Evolutionary conservation across 768 basidiomycete species (phyloP), one percentile per base, ranked within the genome.

Genomic region (Boletus barrowsii): DNA sequence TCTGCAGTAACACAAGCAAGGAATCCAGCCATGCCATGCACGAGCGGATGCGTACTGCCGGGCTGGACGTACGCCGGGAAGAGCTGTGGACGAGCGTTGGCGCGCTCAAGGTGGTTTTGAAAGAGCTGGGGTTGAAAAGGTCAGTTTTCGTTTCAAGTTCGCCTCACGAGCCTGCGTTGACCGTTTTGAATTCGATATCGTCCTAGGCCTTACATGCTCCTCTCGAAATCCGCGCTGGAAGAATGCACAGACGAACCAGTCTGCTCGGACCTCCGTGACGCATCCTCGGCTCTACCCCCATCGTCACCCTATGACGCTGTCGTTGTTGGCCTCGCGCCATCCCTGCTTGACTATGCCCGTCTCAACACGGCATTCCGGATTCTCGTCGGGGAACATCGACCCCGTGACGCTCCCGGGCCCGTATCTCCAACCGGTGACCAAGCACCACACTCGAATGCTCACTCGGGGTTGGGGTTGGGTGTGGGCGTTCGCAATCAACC

Each of bases 1-100:
- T 80, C 53, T 87, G 88, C 64, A 87, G 83, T 47, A 89, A 89
- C 63, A 83, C 83, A 0, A 85, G 83, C 64, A 84, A 87, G 55
- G 85, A 87, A 57, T 82, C 83, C 0, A 80, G 75, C 0, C 41
- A 49, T 4, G 72, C 70, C 5, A 65, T 88, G 7, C 57, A 79
- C n/a, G 50, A 51, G 2, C 72, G 75, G 20, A 71, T 89, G 59
- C 49, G 59, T 0, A 58, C 63, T 0, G 78, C 84, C 57, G 83
- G 84, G 0, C 79, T 88, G 55, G 73, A 76, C 13, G 65, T 82
- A 3, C 60, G 42, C 3, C 62, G 58, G 17, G 64, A 68, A 7
- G 82, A 85, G 62, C 63, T 86, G 18, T 87, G 83, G 77, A 88
- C 86, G 4, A 84, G 83, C 55, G 67, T 89, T 2, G 81, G 83